These are phyloP conservation scores for Cucurbita argyrosperma DNA, from an alignment of 306 rosid genomes.

Conservation along the genomic window DNA sequence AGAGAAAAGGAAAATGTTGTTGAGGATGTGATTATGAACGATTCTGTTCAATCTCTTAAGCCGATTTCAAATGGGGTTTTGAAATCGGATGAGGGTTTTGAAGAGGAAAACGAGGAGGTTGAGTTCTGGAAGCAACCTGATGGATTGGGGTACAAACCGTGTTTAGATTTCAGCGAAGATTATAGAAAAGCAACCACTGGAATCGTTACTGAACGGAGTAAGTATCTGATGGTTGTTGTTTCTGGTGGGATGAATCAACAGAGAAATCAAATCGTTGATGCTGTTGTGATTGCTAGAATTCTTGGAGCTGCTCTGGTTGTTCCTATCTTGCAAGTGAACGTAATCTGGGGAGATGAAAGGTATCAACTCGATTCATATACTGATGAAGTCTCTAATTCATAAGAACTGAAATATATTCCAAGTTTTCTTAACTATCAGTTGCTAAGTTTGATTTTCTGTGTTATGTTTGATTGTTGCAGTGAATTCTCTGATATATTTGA, in stretches of 20 bases:
- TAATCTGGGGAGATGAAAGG: slow-evolving; percentile 99
- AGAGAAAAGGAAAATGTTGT: slow-evolving; percentile 5
- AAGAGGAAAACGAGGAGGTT: slow-evolving; percentile 6
- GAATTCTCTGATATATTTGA: slow-evolving; percentile 94
- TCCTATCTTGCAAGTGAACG: slow-evolving; percentile 89
- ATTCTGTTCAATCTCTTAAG: slow-evolving; percentile 3
- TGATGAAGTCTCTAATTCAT: neutral
- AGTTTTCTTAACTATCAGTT: neutral
- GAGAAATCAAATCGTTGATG: slow-evolving; percentile 96
- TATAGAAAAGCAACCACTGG: slow-evolving; percentile 37
- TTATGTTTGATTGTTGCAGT: slow-evolving; percentile 33
- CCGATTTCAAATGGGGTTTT: slow-evolving; percentile 18
- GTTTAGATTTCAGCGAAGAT: slow-evolving; percentile 47
- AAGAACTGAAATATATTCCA: neutral
- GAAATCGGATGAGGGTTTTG: slow-evolving; percentile 18
- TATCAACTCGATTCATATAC: neutral
- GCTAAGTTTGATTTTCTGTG: slow-evolving; percentile 4
- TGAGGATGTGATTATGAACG: slow-evolving; percentile 10
- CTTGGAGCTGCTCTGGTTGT: slow-evolving; percentile 92
- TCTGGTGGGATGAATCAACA: slow-evolving; percentile 99
- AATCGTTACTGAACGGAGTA: slow-evolving; percentile 38
- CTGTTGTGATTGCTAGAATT: slow-evolving; percentile 92
- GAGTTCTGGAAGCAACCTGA: slow-evolving; percentile 85
- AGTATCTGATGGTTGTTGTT: slow-evolving; percentile 73
- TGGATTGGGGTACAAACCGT: slow-evolving; percentile 75